Conservation (phyloP, 2,329 filamentous ascomycete genomes). For the Ophiostoma pallidulum region DNA sequence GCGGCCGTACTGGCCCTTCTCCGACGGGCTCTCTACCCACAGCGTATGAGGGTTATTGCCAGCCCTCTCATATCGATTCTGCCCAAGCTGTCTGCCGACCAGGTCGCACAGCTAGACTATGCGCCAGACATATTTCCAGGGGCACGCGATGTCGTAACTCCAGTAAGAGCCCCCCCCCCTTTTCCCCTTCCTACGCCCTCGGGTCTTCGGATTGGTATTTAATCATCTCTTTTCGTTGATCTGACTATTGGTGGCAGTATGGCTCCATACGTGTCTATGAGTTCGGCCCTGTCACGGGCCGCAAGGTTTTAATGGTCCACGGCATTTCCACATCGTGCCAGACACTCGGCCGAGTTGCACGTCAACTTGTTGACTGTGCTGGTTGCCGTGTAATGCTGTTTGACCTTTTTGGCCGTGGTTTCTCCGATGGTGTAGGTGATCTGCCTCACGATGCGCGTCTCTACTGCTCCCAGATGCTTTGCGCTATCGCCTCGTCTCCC, state of each 20-base stretch:
- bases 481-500: conserved; percentile 59
- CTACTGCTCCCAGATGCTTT: conserved; percentile 62
- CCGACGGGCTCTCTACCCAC: conserved; percentile 19
- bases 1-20: conserved; percentile 17
- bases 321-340: conserved; percentile 78
- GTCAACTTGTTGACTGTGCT: conserved; percentile 49
- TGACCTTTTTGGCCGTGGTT: conserved; percentile 61
- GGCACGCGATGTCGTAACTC: conserved; percentile 61
- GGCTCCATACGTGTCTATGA: conserved; percentile 72
- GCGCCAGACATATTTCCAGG: conserved; percentile 61
- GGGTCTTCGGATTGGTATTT: too few relatives aligned
- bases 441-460: conserved; percentile 64
- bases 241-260: conserved; percentile 42
- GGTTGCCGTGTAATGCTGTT: conserved; percentile 78
- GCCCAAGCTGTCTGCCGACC: conserved; percentile 17
- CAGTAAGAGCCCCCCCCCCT: conserved; percentile 30
- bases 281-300: conserved; percentile 64
- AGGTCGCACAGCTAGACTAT: conserved; percentile 36
- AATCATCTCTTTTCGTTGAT: too few relatives aligned
- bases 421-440: conserved; percentile 53
- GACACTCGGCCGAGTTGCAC: conserved; percentile 57
- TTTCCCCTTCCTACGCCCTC: too few relatives aligned
- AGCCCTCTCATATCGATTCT: conserved; percentile 21
- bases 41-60: conserved; percentile 15
- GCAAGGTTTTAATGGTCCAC: conserved; percentile 69